These are phyloP conservation scores for Fallopia convolvulus DNA, from an alignment of 148 eudicot genomes.

Conservation along the genomic window DNA sequence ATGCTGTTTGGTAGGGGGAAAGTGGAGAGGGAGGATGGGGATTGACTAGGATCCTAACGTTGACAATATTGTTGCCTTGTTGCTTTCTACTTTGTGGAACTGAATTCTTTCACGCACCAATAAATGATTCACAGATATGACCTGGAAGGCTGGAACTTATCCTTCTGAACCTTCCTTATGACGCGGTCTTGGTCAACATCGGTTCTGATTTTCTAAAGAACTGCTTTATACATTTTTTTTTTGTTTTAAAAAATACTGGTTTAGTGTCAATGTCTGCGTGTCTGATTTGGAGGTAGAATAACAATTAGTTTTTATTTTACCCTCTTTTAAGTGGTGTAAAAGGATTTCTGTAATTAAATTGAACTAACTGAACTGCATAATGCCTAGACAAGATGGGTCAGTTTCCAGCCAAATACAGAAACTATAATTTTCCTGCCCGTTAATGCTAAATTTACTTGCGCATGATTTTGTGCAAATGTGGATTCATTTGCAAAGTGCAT, in stretches of 20 bases:
- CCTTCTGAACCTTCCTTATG: neutral
- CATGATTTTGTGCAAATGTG: neutral
- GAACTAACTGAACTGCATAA: neutral
- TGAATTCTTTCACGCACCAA: conserved; percentile 1
- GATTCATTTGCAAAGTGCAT: neutral
- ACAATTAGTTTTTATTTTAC: neutral
- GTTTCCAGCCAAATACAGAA: neutral
- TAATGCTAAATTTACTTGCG: neutral
- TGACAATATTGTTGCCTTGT: conserved; percentile 2
- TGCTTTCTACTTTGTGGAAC: neutral
- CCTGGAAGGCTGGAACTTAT: neutral
- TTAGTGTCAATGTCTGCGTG: neutral
- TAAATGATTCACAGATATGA: neutral
- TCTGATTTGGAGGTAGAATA: neutral
- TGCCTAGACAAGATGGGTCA: neutral
- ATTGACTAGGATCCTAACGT: neutral
- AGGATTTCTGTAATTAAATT: neutral
- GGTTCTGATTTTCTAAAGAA: neutral
- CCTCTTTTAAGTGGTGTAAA: neutral
- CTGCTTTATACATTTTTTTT: neutral
- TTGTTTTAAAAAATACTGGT: neutral
- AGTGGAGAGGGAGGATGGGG: neutral
- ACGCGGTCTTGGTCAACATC: neutral
- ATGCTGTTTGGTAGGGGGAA: neutral
- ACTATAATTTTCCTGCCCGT: neutral